Conservation (phyloP, 2,329 filamentous ascomycete genomes). For the Phoma sp. region DNA sequence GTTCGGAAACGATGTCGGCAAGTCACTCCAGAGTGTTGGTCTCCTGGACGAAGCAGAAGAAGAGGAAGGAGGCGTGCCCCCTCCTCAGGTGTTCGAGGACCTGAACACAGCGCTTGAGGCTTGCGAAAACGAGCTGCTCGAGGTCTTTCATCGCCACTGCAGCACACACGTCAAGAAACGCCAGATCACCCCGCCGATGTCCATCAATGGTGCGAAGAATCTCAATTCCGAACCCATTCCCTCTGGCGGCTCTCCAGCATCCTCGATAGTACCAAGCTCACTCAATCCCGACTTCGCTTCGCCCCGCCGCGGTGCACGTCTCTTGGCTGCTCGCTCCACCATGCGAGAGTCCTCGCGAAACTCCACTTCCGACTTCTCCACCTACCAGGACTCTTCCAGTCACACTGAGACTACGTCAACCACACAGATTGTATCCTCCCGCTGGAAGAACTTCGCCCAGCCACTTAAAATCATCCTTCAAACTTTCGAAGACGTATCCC, state of each 20-base stretch:
- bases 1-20: constrained; percentile 75
- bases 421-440: constrained; percentile 48
- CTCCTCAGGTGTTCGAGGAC: constrained; percentile 75
- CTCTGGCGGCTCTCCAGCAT: constrained; percentile 30
- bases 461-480: constrained; percentile 91
- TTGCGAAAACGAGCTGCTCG: constrained; percentile 92
- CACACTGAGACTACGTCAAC: constrained; percentile 15
- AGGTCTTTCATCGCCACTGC: constrained; percentile 60
- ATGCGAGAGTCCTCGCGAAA: constrained; percentile 60
- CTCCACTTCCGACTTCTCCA: constrained; percentile 14
- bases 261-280: constrained; percentile 36
- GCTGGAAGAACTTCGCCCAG: constrained; percentile 87
- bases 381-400: constrained; percentile 20
- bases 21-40: constrained; percentile 81
- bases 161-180: constrained; percentile 44
- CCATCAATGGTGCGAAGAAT: constrained; percentile 32
- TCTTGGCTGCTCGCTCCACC: constrained; percentile 77
- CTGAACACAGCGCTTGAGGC: constrained; percentile 92
- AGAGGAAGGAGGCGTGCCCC: constrained; percentile 59
- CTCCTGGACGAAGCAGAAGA: constrained; percentile 75
- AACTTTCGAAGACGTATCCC: constrained; percentile 88
- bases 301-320: constrained; percentile 78
- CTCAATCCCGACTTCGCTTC: constrained; percentile 70
- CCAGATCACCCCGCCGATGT: constrained; percentile 44
- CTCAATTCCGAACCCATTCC: constrained; percentile 20